Evolutionary conservation across 148 eudicot species (phyloP), one percentile per base, ranked within the genome.

Genomic region (Vaccinium myrtillus): DNA sequence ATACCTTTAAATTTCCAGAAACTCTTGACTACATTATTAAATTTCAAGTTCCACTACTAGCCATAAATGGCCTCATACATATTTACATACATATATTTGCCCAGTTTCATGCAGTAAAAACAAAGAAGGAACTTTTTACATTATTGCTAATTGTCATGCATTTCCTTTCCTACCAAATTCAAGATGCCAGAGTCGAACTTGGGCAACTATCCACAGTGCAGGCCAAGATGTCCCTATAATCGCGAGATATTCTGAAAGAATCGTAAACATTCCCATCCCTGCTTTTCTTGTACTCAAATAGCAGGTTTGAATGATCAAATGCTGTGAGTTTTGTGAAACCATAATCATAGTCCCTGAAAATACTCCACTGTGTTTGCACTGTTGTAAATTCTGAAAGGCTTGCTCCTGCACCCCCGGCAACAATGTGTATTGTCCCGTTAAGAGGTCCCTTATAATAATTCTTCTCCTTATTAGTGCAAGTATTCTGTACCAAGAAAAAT

Each of bases 261-360:
- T 96, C 98, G 25, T 93, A 88, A 78, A 92, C 98, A 46, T 90
- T 83, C 23, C 98, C 99, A 73, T 94, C 94, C 14, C 93, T 91
- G 89, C 98, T 96, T 91, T 85, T 94, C 80, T 94, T 96, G 86
- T 94, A 96, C 93, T 94, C 98, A 23, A 94, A 92, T 88, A 96
- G 67, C 78, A 96, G 82, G 84, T 91, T 91, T 0, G 94, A 92
- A 85, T 91, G 94, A 83, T 96, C 91, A 21, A 89, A 94, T 69
- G 99, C 98, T 14, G 95, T 96, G 75, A 96, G 91, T 85, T 96
- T 93, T 30, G 93, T 88, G 82, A 91, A 96, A n/a, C 99, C 99
- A 39, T 92, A 89, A 86, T 96, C 99, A 11, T 43, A 84, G 82
- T 96, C 99, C 85, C 93, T 89, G 91, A 83, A 92, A 32, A 94